Conservation (phyloP, 305 asterid genomes). For the Andrographis paniculata region DNA sequence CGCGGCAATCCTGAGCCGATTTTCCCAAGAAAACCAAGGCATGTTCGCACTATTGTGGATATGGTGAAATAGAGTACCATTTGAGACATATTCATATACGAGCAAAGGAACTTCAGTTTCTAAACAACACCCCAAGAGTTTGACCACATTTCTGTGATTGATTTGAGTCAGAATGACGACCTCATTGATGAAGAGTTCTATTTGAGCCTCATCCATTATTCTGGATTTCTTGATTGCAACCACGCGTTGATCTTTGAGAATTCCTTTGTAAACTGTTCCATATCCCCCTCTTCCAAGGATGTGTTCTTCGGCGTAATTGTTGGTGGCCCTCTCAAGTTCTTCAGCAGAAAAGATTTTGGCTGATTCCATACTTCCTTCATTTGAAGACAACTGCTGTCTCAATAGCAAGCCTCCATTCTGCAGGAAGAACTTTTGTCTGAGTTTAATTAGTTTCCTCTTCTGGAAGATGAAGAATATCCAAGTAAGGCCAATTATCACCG, state of each 20-base stretch:
- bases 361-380: neutral
- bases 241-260: slow-evolving; percentile 23
- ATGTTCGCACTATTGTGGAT: slow-evolving; percentile 25
- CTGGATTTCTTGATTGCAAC: slow-evolving; percentile 44
- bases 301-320: neutral
- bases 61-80: slow-evolving; percentile 29
- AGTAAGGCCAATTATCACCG: neutral
- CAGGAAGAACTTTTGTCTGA: slow-evolving; percentile 6
- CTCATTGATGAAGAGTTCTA: slow-evolving; percentile 44
- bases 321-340: slow-evolving; percentile 1
- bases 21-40: slow-evolving; percentile 45
- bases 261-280: slow-evolving; percentile 53
- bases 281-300: slow-evolving; percentile 34
- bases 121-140: slow-evolving; percentile 36
- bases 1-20: slow-evolving; percentile 30
- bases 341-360: slow-evolving; percentile 3
- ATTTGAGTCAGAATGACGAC: slow-evolving; percentile 37
- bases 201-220: slow-evolving; percentile 32
- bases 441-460: slow-evolving; percentile 20
- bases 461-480: slow-evolving; percentile 12
- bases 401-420: slow-evolving; percentile 3
- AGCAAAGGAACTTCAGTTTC: slow-evolving; percentile 41
- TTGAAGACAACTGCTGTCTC: neutral
- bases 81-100: slow-evolving; percentile 35
- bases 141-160: slow-evolving; percentile 41